Evolutionary conservation across 805 yeast species (phyloP), one percentile per base, ranked within the genome.

Genomic region (Suhomyces faveliae): DNA sequence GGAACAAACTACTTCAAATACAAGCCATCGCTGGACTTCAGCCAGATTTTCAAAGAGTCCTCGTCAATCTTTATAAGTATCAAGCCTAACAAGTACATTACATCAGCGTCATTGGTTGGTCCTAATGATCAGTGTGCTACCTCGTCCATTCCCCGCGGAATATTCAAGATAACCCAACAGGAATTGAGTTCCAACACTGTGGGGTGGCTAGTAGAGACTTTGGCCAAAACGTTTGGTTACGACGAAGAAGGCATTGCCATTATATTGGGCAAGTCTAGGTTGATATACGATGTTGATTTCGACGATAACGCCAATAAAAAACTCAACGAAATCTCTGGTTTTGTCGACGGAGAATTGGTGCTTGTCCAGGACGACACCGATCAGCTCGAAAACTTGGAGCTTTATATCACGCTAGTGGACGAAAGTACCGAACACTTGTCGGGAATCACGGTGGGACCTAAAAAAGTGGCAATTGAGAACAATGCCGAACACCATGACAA

Each of bases 271-370:
- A 67, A 71, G 33, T 78, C 80, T 29, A 77, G 78, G 54, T 73
- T 94, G 50, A 62, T 94, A 7, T 89, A 88, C 56, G 99, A 94
- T 66, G 76, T 76, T 48, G 99, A 92, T 59, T 90, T 88, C 63
- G 96, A 89, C 43, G 98, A 91, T 59, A 84, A 92, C 58, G 57
- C 74, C 10, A 70, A 68, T 0, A 72, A 69, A 27, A 62, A 73
- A 0, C 66, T 94, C 13, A 48, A 52, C 1, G 79, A 78, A 0
- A 48, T 71, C 9, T 63, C 85, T 12, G 85, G 86, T 8, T 68
- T 90, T 23, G 56, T 53, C 5, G 67, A 71, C 43, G 94, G 92
- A n/a, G 77, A 82, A 17, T 72, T 84, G 17, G 35, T 94, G 12
- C 77, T 85, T 1, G 74, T 94, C 13, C 81, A 85, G 41, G 99